A percentile compares a stretch with the other conserved stretches of the same genome.
These are phyloP conservation scores for Bolboschoenoplectus hybrid DNA, from an alignment of 202 grass and related monocot species.

Conservation along the genomic window DNA sequence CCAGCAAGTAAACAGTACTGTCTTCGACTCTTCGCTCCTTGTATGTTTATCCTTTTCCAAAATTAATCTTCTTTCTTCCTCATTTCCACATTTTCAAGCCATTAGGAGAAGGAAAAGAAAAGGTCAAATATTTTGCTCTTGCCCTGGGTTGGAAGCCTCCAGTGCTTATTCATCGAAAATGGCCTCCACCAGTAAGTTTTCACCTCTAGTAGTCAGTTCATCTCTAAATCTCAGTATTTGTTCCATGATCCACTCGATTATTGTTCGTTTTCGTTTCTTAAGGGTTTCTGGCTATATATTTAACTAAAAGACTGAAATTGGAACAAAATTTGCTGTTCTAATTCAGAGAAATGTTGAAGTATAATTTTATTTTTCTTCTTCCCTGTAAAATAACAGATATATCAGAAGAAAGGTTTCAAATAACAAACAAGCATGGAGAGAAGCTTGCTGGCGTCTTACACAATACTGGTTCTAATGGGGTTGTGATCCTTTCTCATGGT, in stretches of 20 bases:
- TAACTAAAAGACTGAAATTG: not conserved
- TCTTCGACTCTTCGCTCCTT: too few relatives aligned
- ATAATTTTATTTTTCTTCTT: not conserved
- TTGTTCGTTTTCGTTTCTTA: not conserved
- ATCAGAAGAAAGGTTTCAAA: conserved; percentile 47
- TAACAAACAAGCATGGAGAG: conserved; percentile 65
- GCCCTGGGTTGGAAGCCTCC: not conserved
- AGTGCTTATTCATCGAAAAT: not conserved
- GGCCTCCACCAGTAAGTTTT: conserved; percentile 1
- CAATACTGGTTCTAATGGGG: conserved; percentile 62
- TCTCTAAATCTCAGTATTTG: not conserved
- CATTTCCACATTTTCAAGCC: not conserved
- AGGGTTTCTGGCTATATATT: not conserved
- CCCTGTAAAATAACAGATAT: conserved; percentile 30
- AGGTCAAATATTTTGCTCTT: not conserved
- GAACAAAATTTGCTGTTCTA: not conserved
- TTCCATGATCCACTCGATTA: not conserved
- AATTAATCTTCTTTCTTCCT: too few relatives aligned
- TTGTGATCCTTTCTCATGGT: conserved; percentile 85
- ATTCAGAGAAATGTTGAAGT: not conserved
- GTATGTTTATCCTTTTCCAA: too few relatives aligned
- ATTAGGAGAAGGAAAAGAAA: not conserved
- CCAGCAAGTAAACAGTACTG: too few relatives aligned
- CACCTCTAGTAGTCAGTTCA: not conserved
- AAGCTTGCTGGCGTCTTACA: conserved; percentile 78